Conservation (phyloP, 495 filamentous ascomycete genomes). For the Podospora comata region DNA sequence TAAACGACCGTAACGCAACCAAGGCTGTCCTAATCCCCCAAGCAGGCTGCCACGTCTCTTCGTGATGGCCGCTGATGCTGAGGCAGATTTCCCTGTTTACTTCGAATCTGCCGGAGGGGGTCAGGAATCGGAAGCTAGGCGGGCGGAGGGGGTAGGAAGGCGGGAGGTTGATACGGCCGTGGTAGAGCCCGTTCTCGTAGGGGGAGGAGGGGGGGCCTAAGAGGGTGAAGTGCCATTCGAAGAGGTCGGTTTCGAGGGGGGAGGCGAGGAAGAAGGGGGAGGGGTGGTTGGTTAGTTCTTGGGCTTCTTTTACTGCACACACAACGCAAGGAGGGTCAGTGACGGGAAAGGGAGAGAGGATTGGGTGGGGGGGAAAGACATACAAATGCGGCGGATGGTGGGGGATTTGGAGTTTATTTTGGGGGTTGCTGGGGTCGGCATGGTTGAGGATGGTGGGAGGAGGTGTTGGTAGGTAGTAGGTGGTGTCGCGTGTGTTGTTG, state of each 20-base stretch:
- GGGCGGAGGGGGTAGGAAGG: slow-evolving; percentile 84
- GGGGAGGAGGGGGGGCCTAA: slow-evolving; percentile 77
- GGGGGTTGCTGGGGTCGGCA: slow-evolving; percentile 32
- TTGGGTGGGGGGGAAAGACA: slow-evolving; percentile 18
- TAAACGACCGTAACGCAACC: slow-evolving; percentile 66
- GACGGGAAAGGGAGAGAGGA: slow-evolving; percentile 12
- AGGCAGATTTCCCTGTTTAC: slow-evolving; percentile 96
- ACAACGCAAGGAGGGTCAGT: not conserved
- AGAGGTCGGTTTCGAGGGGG: slow-evolving; percentile 83
- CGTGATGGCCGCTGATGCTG: slow-evolving; percentile 88
- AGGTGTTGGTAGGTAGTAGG: slow-evolving; percentile 1
- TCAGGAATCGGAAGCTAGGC: slow-evolving; percentile 90
- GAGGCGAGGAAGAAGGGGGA: slow-evolving; percentile 77
- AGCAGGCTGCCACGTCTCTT: slow-evolving; percentile 97
- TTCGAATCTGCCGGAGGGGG: slow-evolving; percentile 89
- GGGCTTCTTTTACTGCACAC: slow-evolving; percentile 70
- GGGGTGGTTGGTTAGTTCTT: slow-evolving; percentile 72
- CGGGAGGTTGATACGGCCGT: slow-evolving; percentile 91
- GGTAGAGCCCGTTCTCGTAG: slow-evolving; percentile 81
- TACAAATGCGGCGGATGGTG: slow-evolving; percentile 75
- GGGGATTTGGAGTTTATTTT: slow-evolving; percentile 74
- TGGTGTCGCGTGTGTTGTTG: not conserved
- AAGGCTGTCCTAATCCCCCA: slow-evolving; percentile 87
- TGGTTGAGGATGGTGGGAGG: slow-evolving; percentile 21
- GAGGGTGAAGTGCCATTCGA: slow-evolving; percentile 99